These are phyloP conservation scores for Oryza brachyantha DNA, from an alignment of 176 grass and related monocot genomes.

Conservation along the genomic window DNA sequence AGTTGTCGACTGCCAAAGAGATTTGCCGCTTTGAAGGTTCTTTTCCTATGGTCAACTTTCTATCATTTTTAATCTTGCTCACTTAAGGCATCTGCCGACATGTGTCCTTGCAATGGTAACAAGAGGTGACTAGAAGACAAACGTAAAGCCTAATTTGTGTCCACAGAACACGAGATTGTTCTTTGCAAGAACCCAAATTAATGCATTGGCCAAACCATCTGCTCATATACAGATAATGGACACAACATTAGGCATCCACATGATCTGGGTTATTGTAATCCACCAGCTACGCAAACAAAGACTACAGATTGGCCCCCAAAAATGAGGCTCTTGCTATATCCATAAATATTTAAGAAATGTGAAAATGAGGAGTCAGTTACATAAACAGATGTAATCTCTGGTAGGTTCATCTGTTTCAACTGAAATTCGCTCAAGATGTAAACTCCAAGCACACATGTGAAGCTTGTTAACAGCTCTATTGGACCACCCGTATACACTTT, in stretches of 20 bases:
- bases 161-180: neutral
- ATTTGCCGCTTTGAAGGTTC: neutral
- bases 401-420: neutral
- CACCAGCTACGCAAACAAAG: neutral
- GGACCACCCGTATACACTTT: neutral
- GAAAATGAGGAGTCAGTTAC: neutral
- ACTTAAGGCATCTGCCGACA: constrained; percentile 10
- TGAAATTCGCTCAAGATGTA: neutral
- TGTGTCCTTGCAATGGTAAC: neutral
- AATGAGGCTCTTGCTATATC: neutral
- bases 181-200: neutral
- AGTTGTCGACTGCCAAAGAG: constrained; percentile 22
- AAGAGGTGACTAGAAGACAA: neutral
- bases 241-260: neutral
- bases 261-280: neutral
- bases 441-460: too few relatives aligned
- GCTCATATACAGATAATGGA: neutral
- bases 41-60: neutral
- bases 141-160: neutral
- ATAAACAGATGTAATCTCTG: neutral
- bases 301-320: neutral
- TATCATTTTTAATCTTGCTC: constrained; percentile 3
- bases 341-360: neutral
- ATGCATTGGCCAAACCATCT: constrained; percentile 16
- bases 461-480: too few relatives aligned